phyloP scores from a whole-genome alignment of 768 basidiomycete species.

The Russula compacta region DNA sequence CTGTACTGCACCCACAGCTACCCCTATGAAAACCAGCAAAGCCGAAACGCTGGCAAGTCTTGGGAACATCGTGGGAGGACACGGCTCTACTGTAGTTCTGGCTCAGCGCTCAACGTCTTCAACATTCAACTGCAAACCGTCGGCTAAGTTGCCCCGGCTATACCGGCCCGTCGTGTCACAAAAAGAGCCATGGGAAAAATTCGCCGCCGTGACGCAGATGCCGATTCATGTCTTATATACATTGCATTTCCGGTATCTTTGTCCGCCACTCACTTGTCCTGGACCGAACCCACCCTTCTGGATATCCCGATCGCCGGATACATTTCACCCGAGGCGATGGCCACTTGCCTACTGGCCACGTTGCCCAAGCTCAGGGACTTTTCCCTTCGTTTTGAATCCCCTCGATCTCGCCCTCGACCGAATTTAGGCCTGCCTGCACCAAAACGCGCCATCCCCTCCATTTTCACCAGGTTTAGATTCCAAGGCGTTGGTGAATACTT shows the following conservation, averaged over 20 bases:
- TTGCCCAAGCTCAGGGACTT: not conserved
- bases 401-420: too few species aligned
- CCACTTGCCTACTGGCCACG: not conserved
- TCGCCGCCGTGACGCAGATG: too few species aligned
- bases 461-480: not conserved
- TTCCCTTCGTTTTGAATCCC: not conserved
- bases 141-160: too few species aligned
- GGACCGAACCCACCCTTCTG: not conserved
- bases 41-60: not conserved
- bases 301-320: not conserved
- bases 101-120: too few species aligned
- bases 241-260: too few species aligned
- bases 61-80: too few species aligned
- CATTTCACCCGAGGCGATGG: not conserved
- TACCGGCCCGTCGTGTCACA: too few species aligned
- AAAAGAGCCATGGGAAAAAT: too few species aligned
- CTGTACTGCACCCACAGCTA: not conserved
- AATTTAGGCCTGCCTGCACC: not conserved
- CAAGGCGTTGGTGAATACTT: not conserved
- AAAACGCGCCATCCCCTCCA: not conserved
- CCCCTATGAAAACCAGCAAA: not conserved
- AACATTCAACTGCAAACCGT: too few species aligned
- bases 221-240: too few species aligned
- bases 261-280: not conserved
- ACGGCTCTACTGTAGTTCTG: too few species aligned